phyloP scores from a whole-genome alignment of 352 stramenopile species.

The Phytophthora podocarpi region DNA sequence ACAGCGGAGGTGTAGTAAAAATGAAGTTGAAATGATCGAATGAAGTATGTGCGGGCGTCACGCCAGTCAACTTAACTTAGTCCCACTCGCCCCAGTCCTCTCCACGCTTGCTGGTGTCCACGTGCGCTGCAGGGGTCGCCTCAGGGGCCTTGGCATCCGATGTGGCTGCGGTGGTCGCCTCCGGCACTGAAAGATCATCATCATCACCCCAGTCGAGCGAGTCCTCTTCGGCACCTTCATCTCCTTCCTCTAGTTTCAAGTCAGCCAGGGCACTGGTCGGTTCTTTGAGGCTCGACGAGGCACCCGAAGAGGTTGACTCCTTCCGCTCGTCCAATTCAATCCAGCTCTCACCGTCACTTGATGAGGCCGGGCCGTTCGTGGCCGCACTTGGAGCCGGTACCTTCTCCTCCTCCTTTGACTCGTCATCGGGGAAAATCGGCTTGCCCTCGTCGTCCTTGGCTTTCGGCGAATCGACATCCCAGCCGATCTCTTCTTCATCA shows the following conservation, averaged over 20 bases:
- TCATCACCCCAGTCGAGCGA: slow-evolving; percentile 73
- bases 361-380: slow-evolving; percentile 35
- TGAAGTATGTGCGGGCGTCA: slow-evolving; percentile 20
- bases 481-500: slow-evolving; percentile 71
- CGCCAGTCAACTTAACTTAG: slow-evolving; percentile 34
- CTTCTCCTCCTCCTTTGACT: slow-evolving; percentile 50
- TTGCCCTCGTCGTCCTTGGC: slow-evolving; percentile 43
- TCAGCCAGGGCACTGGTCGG: slow-evolving; percentile 29
- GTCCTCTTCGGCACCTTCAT: slow-evolving; percentile 46
- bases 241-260: slow-evolving; percentile 39
- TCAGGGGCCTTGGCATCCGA: slow-evolving; percentile 20
- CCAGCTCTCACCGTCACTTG: slow-evolving; percentile 69
- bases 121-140: slow-evolving; percentile 18
- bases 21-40: slow-evolving; percentile 20
- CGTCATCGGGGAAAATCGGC: slow-evolving; percentile 49
- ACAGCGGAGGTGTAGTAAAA: slow-evolving; percentile 6
- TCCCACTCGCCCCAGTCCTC: slow-evolving; percentile 78
- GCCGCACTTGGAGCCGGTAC: slow-evolving; percentile 2
- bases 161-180: slow-evolving; percentile 18
- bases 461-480: slow-evolving; percentile 68
- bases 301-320: slow-evolving; percentile 55
- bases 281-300: slow-evolving; percentile 41
- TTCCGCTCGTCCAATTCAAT: slow-evolving; percentile 71
- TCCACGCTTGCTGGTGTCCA: slow-evolving; percentile 47
- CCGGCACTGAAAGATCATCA: slow-evolving; percentile 38